Base-by-base conservation (phyloP, 106 monocot genomes). In the Triglochin maritima region DNA sequence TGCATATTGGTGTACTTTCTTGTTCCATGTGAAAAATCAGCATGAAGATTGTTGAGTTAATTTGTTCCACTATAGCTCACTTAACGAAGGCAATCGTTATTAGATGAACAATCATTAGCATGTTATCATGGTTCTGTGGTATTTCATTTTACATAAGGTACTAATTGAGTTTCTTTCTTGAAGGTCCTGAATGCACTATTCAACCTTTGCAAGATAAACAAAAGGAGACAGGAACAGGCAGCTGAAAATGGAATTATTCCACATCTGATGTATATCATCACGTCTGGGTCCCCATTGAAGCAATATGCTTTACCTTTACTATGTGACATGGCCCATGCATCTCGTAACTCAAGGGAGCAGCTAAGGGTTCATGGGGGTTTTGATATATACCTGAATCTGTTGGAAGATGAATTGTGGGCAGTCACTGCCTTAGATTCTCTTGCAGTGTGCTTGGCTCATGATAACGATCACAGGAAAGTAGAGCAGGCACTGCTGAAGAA, bases 321-420 rank as follows among this genome's bases (percentile, higher is more conserved):
- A 9, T 98, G 90, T 75, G 96, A 98, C 63, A 98, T 98, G 91
- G 96, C 96, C 9, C 91, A 98, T 79, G 96, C 96, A 53, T 98
- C 96, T 46, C 83, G 96, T 12, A 91, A 98, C 77, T 91, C 96
- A 14, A 85, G 91, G 54, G 96, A 98, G 79, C 96, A 91, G 73
- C 65, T 98, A 57, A 77, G 88, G 68, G 91, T 88, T 64, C 91
- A 98, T 60, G 91, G 96, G 9, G 96, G 96, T 45, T 70, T 98
- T 50, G 96, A 98, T 74, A 83, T 98, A 14, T 98, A 98, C 75
- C 72, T 98, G 65, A 86, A 86, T 74, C 76, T 98, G 4, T 66
- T 98, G 59, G 91, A 88, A 74, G 96, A 98, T 71, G 96, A 98
- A 68, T 73, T 86, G 5, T 98, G 96, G 96, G 83, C 96, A 16